Percentiles rank a stretch among this genome's conserved stretches.
Evolutionary conservation across 768 basidiomycete species (phyloP).

Genomic region (Mycena indigotica): DNA sequence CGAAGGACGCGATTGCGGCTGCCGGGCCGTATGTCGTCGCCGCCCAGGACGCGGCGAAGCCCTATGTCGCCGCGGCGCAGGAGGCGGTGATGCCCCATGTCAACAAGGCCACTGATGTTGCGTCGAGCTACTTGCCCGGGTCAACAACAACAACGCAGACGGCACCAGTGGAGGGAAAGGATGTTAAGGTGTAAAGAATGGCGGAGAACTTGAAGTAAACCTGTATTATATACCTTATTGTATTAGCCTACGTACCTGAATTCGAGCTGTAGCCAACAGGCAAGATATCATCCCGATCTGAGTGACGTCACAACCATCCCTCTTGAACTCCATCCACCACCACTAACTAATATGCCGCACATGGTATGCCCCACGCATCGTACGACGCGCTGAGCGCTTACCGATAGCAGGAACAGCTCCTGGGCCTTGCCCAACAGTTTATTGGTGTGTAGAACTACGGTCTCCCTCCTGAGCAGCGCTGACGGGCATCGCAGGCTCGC

Average conservation of each 20-base stretch:
- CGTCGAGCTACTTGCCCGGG: conserved; percentile 37
- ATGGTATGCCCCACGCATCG: not conserved
- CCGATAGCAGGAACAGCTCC: conserved; percentile 7
- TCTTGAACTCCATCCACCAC: not conserved
- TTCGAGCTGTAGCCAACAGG: no score
- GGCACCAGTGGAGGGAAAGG: conserved; percentile 14
- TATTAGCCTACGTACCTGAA: no score
- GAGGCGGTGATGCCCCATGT: conserved; percentile 42
- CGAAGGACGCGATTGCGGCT: conserved; percentile 28
- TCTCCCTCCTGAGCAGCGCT: conserved; percentile 1
- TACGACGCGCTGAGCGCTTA: no score
- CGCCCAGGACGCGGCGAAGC: conserved; percentile 34
- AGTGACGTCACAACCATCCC: not conserved
- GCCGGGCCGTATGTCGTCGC: conserved; percentile 32
- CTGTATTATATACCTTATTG: conserved; percentile 1
- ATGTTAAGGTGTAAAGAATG: not conserved
- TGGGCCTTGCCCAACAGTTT: conserved; percentile 13
- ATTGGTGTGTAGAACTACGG: not conserved
- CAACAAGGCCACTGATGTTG: conserved; percentile 39
- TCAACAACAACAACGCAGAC: conserved; percentile 27
- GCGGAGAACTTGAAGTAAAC: not conserved
- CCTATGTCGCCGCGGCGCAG: conserved; percentile 33
- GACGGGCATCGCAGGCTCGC: conserved; percentile 4
- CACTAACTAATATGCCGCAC: not conserved
- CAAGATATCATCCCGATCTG: no score